Evolutionary conservation across 208 protist species (phyloP).

Genomic region (Balamuthia mandrillaris): DNA sequence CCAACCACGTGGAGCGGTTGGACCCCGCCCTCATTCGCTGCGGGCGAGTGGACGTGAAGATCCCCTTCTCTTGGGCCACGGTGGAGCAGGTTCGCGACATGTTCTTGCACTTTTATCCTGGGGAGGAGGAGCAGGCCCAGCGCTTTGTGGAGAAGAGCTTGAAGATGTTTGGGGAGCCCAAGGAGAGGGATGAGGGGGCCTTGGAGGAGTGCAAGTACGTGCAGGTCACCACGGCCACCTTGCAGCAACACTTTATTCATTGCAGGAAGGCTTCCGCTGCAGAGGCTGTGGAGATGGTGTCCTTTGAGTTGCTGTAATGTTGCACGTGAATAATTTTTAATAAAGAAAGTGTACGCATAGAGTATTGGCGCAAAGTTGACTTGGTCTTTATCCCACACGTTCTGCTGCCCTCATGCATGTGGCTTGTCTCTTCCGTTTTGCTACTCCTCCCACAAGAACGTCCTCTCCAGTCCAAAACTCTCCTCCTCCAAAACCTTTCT

Average conservation of each 20-base stretch:
- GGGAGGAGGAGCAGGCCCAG: background rate
- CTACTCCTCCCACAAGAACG: too few species aligned
- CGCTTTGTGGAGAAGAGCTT: background rate
- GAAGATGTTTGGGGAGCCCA: too few species aligned
- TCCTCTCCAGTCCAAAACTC: too few species aligned
- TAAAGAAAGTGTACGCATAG: too few species aligned
- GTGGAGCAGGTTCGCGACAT: slow-evolving; percentile 73
- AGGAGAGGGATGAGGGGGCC: too few species aligned
- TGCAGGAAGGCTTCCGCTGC: background rate
- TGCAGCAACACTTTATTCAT: slow-evolving; percentile 14
- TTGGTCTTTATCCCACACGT: too few species aligned
- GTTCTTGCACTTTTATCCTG: slow-evolving; percentile 80
- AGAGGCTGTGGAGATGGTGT: background rate
- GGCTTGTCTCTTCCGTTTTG: too few species aligned
- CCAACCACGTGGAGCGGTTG: slow-evolving; percentile 90
- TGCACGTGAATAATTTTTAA: too few species aligned
- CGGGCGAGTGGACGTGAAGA: slow-evolving; percentile 87
- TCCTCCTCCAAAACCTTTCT: too few species aligned
- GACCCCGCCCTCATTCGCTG: slow-evolving; percentile 89
- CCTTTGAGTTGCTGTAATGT: too few species aligned
- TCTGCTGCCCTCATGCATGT: too few species aligned
- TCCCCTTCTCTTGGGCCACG: slow-evolving; percentile 78
- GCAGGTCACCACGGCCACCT: background rate
- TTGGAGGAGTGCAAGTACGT: background rate
- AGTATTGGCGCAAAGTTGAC: too few species aligned